Percentiles rank a stretch among this genome's conserved stretches.
These are phyloP conservation scores for Nemania sp. DNA, from an alignment of 2,329 filamentous ascomycete species.

Conservation along the genomic window DNA sequence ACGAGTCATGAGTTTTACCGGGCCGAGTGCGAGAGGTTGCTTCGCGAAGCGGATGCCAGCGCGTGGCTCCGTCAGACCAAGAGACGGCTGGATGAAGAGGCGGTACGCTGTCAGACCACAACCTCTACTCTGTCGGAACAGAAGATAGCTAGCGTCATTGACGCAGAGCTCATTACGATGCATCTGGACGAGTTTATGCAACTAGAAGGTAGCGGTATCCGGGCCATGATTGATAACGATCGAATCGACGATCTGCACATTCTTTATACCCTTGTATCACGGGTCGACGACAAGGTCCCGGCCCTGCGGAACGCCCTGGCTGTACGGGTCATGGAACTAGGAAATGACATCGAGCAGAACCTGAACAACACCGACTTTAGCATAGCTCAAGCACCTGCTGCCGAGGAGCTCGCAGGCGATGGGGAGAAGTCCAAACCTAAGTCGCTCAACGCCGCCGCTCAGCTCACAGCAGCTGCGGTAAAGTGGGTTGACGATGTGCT, in stretches of 20 bases:
- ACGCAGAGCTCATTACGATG: constrained; percentile 75
- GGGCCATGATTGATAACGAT: constrained; percentile 91
- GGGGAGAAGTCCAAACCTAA: constrained; percentile 55
- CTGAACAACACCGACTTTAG: constrained; percentile 62
- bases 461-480: constrained; percentile 84
- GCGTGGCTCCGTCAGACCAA: constrained; percentile 80
- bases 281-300: constrained; percentile 75
- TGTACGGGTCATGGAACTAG: constrained; percentile 76
- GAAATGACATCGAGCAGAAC: constrained; percentile 77
- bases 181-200: constrained; percentile 82
- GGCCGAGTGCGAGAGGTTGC: constrained; percentile 71
- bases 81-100: constrained; percentile 77
- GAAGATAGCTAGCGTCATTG: constrained; percentile 77
- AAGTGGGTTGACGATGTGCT: constrained; percentile 96
- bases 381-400: constrained; percentile 40
- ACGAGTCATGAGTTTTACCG: constrained; percentile 76
- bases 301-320: constrained; percentile 74
- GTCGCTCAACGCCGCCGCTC: constrained; percentile 64
- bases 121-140: constrained; percentile 72
- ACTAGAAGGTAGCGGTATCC: constrained; percentile 82
- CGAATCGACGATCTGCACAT: constrained; percentile 76
- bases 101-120: constrained; percentile 80
- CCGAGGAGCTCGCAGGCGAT: constrained; percentile 50
- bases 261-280: constrained; percentile 76
- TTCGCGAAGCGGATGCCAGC: constrained; percentile 79